Evolutionary conservation across 164 flowering plant genomes (phyloP).

Genomic region (Liquidambar formosana): DNA sequence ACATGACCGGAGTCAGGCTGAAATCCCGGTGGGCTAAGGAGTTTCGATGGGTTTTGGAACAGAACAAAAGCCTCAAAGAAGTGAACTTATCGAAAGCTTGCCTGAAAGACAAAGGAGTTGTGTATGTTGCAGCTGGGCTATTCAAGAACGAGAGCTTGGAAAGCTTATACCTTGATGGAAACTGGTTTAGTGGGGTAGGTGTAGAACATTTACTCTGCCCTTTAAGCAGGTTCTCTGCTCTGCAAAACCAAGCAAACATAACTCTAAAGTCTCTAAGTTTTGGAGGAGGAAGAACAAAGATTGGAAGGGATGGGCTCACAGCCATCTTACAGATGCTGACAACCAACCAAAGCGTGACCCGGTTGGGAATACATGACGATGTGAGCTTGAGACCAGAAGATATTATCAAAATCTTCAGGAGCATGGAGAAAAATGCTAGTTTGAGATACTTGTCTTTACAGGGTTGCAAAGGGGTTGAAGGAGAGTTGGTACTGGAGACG

Average conservation of each 20-base stretch:
- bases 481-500: slow-evolving; percentile 63
- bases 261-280: slow-evolving; percentile 64
- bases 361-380: slow-evolving; percentile 70
- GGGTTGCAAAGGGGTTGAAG: slow-evolving; percentile 84
- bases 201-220: slow-evolving; percentile 92
- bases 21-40: slow-evolving; percentile 90
- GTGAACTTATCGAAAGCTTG: slow-evolving; percentile 70
- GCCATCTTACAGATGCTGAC: slow-evolving; percentile 72
- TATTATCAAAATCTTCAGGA: slow-evolving; percentile 58
- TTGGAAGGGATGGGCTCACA: slow-evolving; percentile 70
- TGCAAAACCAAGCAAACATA: slow-evolving; percentile 80
- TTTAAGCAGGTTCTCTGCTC: slow-evolving; percentile 73
- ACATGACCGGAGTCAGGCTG: slow-evolving; percentile 78
- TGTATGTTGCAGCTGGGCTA: slow-evolving; percentile 88
- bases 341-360: slow-evolving; percentile 62
- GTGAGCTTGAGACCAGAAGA: slow-evolving; percentile 66
- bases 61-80: slow-evolving; percentile 68
- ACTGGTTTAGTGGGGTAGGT: slow-evolving; percentile 72
- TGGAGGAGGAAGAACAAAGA: slow-evolving; percentile 71
- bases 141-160: slow-evolving; percentile 71
- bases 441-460: slow-evolving; percentile 66
- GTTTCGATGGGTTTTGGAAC: slow-evolving; percentile 76
- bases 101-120: slow-evolving; percentile 78
- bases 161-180: slow-evolving; percentile 66
- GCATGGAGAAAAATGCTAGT: slow-evolving; percentile 73